Conservation (phyloP, 1,139 yeast species). For the Sugiyamaella xylanicola region DNA sequence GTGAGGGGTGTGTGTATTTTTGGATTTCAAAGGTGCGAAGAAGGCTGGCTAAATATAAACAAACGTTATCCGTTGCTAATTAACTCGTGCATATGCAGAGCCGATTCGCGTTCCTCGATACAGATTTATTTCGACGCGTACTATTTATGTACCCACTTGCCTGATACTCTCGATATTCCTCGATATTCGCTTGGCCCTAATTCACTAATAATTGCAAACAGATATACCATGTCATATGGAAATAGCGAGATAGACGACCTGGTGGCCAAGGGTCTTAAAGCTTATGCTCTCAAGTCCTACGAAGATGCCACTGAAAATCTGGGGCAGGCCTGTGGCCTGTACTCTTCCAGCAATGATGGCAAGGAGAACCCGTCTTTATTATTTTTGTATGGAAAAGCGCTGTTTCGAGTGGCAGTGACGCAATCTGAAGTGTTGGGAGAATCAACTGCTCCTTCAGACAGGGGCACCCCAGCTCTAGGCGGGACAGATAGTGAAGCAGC, state of each 20-base stretch:
- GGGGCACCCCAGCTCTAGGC: slow-evolving; percentile 38
- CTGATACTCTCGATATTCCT: too few relatives aligned
- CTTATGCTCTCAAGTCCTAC: slow-evolving; percentile 63
- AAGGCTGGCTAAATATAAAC: too few relatives aligned
- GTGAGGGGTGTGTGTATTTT: too few relatives aligned
- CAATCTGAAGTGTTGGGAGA: slow-evolving; percentile 79
- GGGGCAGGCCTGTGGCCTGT: slow-evolving; percentile 71
- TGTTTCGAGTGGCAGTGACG: slow-evolving; percentile 75
- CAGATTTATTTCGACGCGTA: neutral
- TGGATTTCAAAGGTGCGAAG: too few relatives aligned
- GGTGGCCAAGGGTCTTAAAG: slow-evolving; percentile 61
- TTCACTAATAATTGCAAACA: too few relatives aligned
- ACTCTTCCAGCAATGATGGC: slow-evolving; percentile 52
- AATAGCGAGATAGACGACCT: slow-evolving; percentile 45
- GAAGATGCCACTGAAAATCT: slow-evolving; percentile 71
- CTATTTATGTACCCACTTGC: neutral
- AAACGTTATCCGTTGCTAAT: too few relatives aligned
- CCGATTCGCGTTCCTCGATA: neutral
- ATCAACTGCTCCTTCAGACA: slow-evolving; percentile 24
- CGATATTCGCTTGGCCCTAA: too few relatives aligned
- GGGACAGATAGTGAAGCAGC: slow-evolving; percentile 14
- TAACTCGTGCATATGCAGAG: neutral
- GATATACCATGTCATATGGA: slow-evolving; percentile 10
- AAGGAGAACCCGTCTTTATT: slow-evolving; percentile 73
- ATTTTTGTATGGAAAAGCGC: slow-evolving; percentile 74